These are phyloP conservation scores for Reutealis trisperma DNA, from an alignment of 345 rosid species.

Conservation along the genomic window DNA sequence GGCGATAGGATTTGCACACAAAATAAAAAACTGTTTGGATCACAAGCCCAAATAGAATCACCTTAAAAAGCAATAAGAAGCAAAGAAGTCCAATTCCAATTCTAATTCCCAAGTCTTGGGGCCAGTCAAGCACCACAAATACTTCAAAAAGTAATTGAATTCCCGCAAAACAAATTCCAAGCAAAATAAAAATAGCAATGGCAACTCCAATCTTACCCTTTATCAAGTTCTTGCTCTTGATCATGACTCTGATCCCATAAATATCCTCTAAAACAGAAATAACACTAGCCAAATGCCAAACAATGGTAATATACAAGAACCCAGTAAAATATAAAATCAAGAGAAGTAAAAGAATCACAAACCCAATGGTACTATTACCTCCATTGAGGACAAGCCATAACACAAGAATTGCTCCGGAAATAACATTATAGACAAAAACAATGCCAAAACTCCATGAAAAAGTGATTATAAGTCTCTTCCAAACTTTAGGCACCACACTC, in stretches of 20 bases:
- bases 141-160: conserved; percentile 18
- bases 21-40: conserved; percentile 29
- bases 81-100: conserved; percentile 9
- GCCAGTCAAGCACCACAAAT: conserved; percentile 31
- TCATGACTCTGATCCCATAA: conserved; percentile 15
- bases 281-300: conserved; percentile 25
- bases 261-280: conserved; percentile 19
- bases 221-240: conserved; percentile 17
- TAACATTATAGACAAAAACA: conserved; percentile 23
- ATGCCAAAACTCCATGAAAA: conserved; percentile 34
- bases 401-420: neutral
- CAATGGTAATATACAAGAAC: conserved; percentile 21
- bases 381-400: neutral
- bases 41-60: conserved; percentile 28
- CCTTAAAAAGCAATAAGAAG: conserved; percentile 8
- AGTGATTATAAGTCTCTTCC: conserved; percentile 50
- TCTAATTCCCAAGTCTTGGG: neutral
- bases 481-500: conserved; percentile 48
- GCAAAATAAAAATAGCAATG: conserved; percentile 2
- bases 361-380: neutral
- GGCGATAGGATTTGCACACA: conserved; percentile 32
- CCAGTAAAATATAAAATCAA: conserved; percentile 26
- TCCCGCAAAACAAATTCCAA: conserved; percentile 19
- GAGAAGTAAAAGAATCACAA: neutral
- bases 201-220: conserved; percentile 12